These are phyloP conservation scores for Trebouxia sp. DNA, from an alignment of 139 green algal genomes.

Conservation along the genomic window DNA sequence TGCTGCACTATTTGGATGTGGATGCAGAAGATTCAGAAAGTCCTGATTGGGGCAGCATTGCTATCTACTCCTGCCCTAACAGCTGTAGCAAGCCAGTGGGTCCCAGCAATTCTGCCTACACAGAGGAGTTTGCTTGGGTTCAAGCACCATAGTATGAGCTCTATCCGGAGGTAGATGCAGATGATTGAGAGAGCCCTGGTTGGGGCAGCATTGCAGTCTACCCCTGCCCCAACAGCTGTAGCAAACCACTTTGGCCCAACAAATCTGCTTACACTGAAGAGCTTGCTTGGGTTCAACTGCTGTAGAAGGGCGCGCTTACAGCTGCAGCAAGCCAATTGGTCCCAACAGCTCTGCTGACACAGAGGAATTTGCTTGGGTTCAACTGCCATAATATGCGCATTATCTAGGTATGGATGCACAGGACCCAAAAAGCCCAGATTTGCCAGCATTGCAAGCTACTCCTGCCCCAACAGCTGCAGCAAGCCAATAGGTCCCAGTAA, in stretches of 20 bases:
- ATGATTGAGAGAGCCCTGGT: conserved; percentile 63
- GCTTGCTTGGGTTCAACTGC: conserved; percentile 2
- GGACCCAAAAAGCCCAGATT: conserved; percentile 67
- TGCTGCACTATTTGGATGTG: conserved; percentile 68
- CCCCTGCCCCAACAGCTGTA: conserved; percentile 65
- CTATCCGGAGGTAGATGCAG: conserved; percentile 60
- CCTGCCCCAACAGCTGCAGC: conserved; percentile 62
- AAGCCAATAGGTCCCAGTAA: not conserved
- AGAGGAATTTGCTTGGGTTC: conserved; percentile 10
- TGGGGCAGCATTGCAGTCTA: conserved; percentile 79
- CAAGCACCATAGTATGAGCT: conserved; percentile 33
- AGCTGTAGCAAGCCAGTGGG: conserved; percentile 44
- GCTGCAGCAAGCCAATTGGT: conserved; percentile 40
- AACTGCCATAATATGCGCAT: conserved; percentile 34
- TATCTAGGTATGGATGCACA: conserved; percentile 62
- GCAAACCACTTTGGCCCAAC: not conserved
- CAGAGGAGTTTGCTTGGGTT: conserved; percentile 7
- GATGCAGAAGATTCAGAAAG: conserved; percentile 54
- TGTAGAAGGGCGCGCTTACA: too few relatives aligned
- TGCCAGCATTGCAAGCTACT: conserved; percentile 75
- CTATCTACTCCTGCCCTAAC: conserved; percentile 69
- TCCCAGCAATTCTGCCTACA: not conserved
- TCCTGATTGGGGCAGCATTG: conserved; percentile 79
- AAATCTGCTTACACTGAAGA: not conserved
- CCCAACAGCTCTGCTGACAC: not conserved